Evolutionary conservation across 306 rosid species (phyloP).

Genomic region (Rosa chinensis): DNA sequence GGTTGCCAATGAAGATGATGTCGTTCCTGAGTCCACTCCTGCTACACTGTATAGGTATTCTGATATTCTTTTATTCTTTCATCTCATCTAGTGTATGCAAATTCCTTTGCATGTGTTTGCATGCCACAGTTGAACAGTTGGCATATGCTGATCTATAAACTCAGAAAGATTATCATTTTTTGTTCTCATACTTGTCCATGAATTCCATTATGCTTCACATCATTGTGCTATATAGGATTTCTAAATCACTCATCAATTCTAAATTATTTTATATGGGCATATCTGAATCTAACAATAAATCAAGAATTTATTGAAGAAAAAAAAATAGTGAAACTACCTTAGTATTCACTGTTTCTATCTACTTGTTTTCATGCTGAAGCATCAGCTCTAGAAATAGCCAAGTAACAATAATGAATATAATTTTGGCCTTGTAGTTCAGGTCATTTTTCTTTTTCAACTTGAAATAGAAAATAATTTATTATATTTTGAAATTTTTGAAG

Average conservation of each 20-base stretch:
- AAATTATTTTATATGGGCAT: background rate
- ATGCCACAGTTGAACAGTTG: background rate
- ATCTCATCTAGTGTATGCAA: background rate
- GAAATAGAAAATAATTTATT: background rate
- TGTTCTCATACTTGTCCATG: background rate
- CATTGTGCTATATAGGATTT: background rate
- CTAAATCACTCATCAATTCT: background rate
- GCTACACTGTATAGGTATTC: conserved; percentile 81
- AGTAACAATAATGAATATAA: background rate
- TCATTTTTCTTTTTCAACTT: background rate
- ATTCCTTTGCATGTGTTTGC: background rate
- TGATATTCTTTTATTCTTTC: background rate
- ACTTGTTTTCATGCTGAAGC: background rate
- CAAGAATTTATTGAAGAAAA: background rate
- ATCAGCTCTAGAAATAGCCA: background rate
- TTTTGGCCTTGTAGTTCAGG: background rate
- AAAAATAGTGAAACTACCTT: background rate
- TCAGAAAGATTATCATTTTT: background rate
- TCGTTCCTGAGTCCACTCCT: conserved; percentile 77
- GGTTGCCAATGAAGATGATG: conserved; percentile 78
- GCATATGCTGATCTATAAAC: background rate
- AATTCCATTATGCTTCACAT: background rate
- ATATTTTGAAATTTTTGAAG: background rate
- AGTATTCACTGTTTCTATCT: background rate
- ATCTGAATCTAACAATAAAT: background rate